Base-by-base conservation (phyloP, 768 basidiomycete species). In the Fibroporia radiculosa region DNA sequence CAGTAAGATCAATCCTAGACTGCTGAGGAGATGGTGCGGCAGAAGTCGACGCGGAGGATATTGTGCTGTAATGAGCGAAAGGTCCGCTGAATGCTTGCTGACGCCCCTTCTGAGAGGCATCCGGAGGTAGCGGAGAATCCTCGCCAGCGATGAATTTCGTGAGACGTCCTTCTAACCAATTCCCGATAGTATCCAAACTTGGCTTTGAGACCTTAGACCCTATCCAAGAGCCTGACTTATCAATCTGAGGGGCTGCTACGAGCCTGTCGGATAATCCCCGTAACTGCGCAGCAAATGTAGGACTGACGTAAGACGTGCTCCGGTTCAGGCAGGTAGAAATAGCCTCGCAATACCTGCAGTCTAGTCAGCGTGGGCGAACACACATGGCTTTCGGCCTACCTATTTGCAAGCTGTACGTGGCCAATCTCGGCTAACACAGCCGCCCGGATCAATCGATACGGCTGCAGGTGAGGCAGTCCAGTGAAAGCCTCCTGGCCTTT, bases 121-220 rank as follows among this genome's bases (percentile, higher is more conserved):
- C 63, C 13, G 68, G 66, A 12, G 63, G 54, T 6, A 48, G 50
- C 1, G 64, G 58, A 8, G 67, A 60, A 29, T 85, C 85, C 41
- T 96, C 93, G 2, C 95, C 96, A 7, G 93, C 89, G 48, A 99
- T 92, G 54, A 99, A 82, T 59, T 93, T 93, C 13, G 91, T 91
- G 57, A 99, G 78, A 14, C 86, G 78, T 11, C 88, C 85, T 64
- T 92, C 95, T 20, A 98, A 72, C 84, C 93, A 97, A 34, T 81
- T 84, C 22, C 93, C 87, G 39, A 98, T 79, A 26, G 82, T 83
- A 60, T 97, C 93, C 36, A 98, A 72, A 48, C 88, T 95, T 2
- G 96, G 93, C 56, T 93, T 92, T 27, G 81, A 74, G 50, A 93
- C 71, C 60, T 90, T 93, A n/a, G 78, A 74, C 11, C 78, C 72